Evolutionary conservation across 2,329 filamentous ascomycete species (phyloP).

Genomic region (Aspergillus sp.): DNA sequence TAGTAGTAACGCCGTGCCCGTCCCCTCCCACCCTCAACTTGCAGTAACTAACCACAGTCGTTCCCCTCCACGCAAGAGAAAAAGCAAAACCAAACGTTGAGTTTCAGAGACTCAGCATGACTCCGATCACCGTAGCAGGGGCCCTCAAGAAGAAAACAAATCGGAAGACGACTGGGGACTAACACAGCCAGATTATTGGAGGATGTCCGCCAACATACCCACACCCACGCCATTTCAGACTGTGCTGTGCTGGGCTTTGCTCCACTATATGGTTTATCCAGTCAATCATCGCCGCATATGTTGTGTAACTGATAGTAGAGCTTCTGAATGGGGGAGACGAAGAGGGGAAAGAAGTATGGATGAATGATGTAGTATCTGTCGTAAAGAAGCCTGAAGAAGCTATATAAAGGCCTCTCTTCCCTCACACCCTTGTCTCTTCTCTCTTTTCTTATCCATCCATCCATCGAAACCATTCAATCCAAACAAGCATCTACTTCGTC

Average conservation of each 20-base stretch:
- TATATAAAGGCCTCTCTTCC: conserved; percentile 1
- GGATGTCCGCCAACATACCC: neutral
- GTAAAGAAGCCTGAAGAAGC: neutral
- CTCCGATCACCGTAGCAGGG: neutral
- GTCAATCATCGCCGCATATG: neutral
- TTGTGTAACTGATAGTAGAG: neutral
- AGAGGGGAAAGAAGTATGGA: neutral
- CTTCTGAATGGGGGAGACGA: neutral
- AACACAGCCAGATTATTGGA: neutral
- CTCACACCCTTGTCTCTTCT: neutral
- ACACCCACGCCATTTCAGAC: neutral
- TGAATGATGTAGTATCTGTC: too few relatives aligned
- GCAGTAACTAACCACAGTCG: too few relatives aligned
- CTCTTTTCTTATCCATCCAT: neutral
- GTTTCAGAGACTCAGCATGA: conserved; percentile 5
- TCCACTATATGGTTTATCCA: neutral
- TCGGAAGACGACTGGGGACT: neutral
- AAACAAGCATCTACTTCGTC: neutral
- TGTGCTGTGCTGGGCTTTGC: neutral
- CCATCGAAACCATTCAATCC: neutral
- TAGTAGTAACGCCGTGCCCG: too few relatives aligned
- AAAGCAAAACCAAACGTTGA: neutral
- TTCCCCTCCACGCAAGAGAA: neutral
- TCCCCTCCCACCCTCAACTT: too few relatives aligned
- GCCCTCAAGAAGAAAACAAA: conserved; percentile 8